Conservation (phyloP, 2,329 filamentous ascomycete genomes). For the Diaporthe ilicicola region DNA sequence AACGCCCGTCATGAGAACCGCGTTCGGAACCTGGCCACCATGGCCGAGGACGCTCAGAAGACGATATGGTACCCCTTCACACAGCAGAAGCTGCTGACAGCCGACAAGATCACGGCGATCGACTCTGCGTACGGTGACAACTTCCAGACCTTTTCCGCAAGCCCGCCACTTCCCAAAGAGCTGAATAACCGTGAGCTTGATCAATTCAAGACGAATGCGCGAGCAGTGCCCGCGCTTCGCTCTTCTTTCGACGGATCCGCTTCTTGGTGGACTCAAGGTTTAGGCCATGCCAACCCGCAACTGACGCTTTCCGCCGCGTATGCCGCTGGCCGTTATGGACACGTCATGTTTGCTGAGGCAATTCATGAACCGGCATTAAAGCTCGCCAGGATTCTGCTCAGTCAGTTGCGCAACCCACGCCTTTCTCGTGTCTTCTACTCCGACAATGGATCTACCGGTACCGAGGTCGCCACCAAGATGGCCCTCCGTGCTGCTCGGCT, state of each 20-base stretch:
- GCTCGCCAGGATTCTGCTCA: conserved; percentile 72
- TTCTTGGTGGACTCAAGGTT: conserved; percentile 91
- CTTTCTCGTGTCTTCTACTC: conserved; percentile 80
- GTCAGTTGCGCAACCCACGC: conserved; percentile 68
- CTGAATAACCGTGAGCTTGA: not conserved
- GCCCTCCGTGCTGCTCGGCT: conserved; percentile 73
- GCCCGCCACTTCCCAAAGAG: not conserved
- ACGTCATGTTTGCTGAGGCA: conserved; percentile 86
- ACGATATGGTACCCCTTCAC: conserved; percentile 90
- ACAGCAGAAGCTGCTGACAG: conserved; percentile 72
- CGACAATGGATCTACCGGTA: conserved; percentile 84
- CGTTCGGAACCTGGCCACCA: conserved; percentile 65
- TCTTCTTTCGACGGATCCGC: conserved; percentile 85
- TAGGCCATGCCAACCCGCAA: conserved; percentile 79
- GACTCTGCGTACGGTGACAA: conserved; percentile 83
- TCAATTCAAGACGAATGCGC: conserved; percentile 21
- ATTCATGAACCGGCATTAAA: conserved; percentile 81
- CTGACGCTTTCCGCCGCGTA: conserved; percentile 80
- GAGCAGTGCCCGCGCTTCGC: conserved; percentile 52
- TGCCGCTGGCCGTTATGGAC: conserved; percentile 83
- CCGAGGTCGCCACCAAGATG: conserved; percentile 89
- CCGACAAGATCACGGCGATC: conserved; percentile 74
- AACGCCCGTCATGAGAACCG: conserved; percentile 47
- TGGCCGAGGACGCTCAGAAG: conserved; percentile 68
- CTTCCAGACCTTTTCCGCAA: conserved; percentile 66